Percentiles rank a stretch among this genome's conserved stretches.
Evolutionary conservation across 805 yeast genomes (phyloP).

Genomic region (Zygosaccharomyces pseudorouxii): DNA sequence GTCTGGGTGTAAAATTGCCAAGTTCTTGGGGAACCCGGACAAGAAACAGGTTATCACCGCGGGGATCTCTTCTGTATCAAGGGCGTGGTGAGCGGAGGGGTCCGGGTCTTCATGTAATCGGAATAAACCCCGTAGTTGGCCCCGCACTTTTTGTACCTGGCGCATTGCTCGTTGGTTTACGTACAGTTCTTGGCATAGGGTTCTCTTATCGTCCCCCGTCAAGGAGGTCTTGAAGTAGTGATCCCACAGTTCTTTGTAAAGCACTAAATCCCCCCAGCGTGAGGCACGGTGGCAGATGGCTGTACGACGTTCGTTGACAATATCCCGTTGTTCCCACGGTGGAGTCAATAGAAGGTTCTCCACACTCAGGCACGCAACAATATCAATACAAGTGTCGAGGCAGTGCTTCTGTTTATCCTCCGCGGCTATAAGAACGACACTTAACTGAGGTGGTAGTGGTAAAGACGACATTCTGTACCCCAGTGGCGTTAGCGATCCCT

Average conservation of each 20-base stretch:
- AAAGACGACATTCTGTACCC: conserved; percentile 86
- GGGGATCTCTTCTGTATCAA: conserved; percentile 29
- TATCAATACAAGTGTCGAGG: conserved; percentile 69
- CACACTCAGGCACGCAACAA: conserved; percentile 88
- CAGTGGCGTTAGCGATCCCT: conserved; percentile 68
- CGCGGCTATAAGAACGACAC: conserved; percentile 78
- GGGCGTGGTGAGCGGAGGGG: conserved; percentile 27
- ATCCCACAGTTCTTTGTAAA: conserved; percentile 73
- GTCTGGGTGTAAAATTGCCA: conserved; percentile 94
- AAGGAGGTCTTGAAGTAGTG: conserved; percentile 36
- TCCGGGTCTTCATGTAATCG: conserved; percentile 7
- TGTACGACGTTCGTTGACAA: conserved; percentile 68
- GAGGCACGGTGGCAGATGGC: conserved; percentile 67
- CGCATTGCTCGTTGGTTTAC: conserved; percentile 75
- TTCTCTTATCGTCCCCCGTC: conserved; percentile 49
- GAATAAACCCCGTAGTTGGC: conserved; percentile 48
- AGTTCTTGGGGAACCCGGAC: conserved; percentile 76
- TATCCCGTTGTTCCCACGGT: conserved; percentile 74
- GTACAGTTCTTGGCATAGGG: conserved; percentile 80
- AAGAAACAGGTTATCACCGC: conserved; percentile 71
- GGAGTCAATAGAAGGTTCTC: conserved; percentile 84
- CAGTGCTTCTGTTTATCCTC: conserved; percentile 40
- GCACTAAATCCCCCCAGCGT: conserved; percentile 74
- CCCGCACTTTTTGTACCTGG: conserved; percentile 69
- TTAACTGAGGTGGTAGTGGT: conserved; percentile 89